A percentile compares a stretch with the other conserved stretches of the same genome.
These are phyloP conservation scores for Pseudopyrenochaeta lycopersici DNA, from an alignment of 2,329 filamentous ascomycete species.

Conservation along the genomic window DNA sequence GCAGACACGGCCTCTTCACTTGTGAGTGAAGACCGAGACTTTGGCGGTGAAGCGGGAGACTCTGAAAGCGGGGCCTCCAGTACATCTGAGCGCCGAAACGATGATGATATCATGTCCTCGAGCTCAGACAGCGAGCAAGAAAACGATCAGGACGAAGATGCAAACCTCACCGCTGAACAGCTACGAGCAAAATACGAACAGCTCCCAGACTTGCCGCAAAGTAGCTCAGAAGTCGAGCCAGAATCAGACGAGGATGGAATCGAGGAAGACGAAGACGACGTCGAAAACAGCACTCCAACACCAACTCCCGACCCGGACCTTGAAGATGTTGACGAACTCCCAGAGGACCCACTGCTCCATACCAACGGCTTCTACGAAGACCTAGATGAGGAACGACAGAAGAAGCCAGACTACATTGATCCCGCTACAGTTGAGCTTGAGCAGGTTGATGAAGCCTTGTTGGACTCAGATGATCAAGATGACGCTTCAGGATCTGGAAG, in stretches of 20 bases:
- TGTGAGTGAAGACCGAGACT: slow-evolving; percentile 51
- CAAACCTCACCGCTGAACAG: slow-evolving; percentile 74
- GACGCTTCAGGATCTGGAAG: slow-evolving; percentile 43
- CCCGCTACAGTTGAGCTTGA: slow-evolving; percentile 50
- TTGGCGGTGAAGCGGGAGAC: slow-evolving; percentile 52
- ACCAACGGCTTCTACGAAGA: slow-evolving; percentile 36
- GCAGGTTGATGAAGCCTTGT: slow-evolving; percentile 51
- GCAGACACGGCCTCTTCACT: slow-evolving; percentile 49
- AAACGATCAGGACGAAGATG: slow-evolving; percentile 63
- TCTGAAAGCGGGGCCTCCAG: slow-evolving; percentile 51
- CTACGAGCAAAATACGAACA: slow-evolving; percentile 74
- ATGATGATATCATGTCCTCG: slow-evolving; percentile 52
- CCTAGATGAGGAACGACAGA: slow-evolving; percentile 19
- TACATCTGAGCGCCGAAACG: slow-evolving; percentile 49
- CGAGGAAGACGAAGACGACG: slow-evolving; percentile 33
- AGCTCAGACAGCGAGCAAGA: slow-evolving; percentile 50
- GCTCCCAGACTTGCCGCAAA: slow-evolving; percentile 60
- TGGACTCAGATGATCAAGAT: slow-evolving; percentile 47
- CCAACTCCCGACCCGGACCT: slow-evolving; percentile 43
- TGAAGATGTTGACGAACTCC: slow-evolving; percentile 22
- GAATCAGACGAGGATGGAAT: slow-evolving; percentile 43
- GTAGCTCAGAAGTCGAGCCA: slow-evolving; percentile 33
- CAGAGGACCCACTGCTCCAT: slow-evolving; percentile 15
- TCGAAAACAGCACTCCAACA: slow-evolving; percentile 32
- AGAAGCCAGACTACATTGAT: slow-evolving; percentile 39